Evolutionary conservation across 371 early-diverging fungal species (phyloP).

Genomic region (Batrachochytrium dendrobatidis): DNA sequence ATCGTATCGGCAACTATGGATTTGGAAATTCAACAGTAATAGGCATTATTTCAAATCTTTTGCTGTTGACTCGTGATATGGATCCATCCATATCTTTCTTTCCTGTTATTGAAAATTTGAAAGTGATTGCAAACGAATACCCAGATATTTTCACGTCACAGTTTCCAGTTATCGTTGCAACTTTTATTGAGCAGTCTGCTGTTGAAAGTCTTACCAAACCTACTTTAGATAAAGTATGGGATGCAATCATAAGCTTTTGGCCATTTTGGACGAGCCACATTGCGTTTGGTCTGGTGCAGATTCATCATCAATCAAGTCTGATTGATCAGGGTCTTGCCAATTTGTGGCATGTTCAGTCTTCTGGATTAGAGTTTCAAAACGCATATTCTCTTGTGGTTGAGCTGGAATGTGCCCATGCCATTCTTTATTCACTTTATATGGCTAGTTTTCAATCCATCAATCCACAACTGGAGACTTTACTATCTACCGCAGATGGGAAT

Average conservation of each 20-base stretch:
- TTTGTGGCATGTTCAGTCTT: not conserved
- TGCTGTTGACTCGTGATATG: not conserved
- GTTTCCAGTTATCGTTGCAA: constrained; percentile 14
- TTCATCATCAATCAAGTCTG: constrained; percentile 33
- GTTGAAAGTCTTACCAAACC: not conserved
- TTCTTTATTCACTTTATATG: too few relatives aligned
- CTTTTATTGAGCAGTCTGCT: not conserved
- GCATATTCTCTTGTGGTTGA: too few relatives aligned
- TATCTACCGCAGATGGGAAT: too few relatives aligned
- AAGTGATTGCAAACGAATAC: constrained; percentile 20
- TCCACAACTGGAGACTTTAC: too few relatives aligned
- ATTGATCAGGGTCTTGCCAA: not conserved
- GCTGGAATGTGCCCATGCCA: too few relatives aligned
- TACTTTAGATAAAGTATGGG: not conserved
- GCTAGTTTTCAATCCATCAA: too few relatives aligned
- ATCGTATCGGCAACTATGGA: not conserved
- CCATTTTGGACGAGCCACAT: constrained; percentile 9
- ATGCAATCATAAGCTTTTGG: too few relatives aligned
- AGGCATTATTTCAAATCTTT: not conserved
- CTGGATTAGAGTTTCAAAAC: not conserved
- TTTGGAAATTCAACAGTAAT: not conserved
- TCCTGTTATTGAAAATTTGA: constrained; percentile 23
- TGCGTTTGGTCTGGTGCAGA: too few relatives aligned
- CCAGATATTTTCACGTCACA: constrained; percentile 13
- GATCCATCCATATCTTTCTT: not conserved